Conservation (phyloP, 2,329 filamentous ascomycete genomes). For the Fusarium sp. region DNA sequence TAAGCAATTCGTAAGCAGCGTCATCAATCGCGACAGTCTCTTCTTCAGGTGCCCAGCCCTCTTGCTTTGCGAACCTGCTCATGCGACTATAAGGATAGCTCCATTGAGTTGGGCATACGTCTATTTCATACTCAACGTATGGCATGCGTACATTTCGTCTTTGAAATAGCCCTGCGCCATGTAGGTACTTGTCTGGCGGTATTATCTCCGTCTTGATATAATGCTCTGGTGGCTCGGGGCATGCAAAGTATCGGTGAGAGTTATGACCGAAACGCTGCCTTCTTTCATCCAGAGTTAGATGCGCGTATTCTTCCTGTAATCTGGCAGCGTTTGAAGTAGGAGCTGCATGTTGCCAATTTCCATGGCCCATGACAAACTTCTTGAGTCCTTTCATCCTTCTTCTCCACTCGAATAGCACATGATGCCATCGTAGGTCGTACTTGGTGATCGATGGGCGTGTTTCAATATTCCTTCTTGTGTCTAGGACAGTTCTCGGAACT, state of each 20-base stretch:
- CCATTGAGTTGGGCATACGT: no score
- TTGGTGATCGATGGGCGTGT: neutral
- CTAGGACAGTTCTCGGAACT: no score
- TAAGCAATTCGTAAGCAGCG: neutral
- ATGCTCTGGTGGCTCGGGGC: no score
- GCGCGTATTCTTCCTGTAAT: neutral
- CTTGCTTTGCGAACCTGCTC: neutral
- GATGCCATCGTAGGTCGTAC: neutral
- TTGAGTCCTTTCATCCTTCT: neutral
- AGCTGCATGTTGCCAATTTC: neutral
- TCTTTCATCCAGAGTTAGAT: rapidly evolving
- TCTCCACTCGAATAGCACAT: neutral
- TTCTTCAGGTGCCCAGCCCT: neutral
- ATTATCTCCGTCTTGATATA: no score
- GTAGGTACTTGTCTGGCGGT: no score
- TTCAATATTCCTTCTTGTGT: no score
- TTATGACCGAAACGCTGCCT: neutral
- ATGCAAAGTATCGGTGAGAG: neutral
- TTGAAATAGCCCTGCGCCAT: no score
- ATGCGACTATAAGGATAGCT: neutral
- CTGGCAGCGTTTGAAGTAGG: neutral
- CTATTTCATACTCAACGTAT: no score
- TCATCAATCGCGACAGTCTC: rapidly evolving
- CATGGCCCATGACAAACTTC: neutral
- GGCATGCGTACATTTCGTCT: no score